Conservation (phyloP, 2,329 filamentous ascomycete species). For the Corynespora cassiicola region DNA sequence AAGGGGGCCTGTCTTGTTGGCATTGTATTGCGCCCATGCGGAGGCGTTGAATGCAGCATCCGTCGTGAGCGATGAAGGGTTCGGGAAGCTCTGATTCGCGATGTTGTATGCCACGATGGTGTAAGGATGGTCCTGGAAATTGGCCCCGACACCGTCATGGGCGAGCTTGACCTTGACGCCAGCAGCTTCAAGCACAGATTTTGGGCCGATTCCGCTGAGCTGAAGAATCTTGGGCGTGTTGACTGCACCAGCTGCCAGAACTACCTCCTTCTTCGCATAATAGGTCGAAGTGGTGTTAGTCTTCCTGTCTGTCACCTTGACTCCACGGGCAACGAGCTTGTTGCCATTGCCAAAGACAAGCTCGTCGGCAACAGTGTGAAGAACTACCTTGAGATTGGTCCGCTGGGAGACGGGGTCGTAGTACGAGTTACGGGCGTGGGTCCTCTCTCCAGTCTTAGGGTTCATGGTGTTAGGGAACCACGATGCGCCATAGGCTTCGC, state of each 20-base stretch:
- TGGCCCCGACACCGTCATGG: constrained; percentile 38
- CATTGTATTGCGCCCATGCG: constrained; percentile 31
- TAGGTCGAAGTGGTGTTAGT: constrained; percentile 21
- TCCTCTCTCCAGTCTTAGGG: constrained; percentile 34
- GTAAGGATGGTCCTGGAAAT: constrained; percentile 43
- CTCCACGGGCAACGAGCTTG: constrained; percentile 28
- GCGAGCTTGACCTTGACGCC: constrained; percentile 31
- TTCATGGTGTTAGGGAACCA: constrained; percentile 47
- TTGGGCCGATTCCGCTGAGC: constrained; percentile 38
- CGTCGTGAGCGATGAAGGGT: constrained; percentile 23
- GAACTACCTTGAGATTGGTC: constrained; percentile 36
- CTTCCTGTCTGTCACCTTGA: constrained; percentile 28
- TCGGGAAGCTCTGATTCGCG: constrained; percentile 26
- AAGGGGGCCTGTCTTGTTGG: constrained; percentile 32
- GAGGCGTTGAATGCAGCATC: constrained; percentile 35
- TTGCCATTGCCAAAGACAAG: constrained; percentile 28
- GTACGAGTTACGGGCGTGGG: constrained; percentile 38
- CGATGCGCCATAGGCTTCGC: constrained; percentile 38
- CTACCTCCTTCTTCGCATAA: constrained; percentile 56
- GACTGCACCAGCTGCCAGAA: constrained; percentile 65
- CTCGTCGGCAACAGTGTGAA: constrained; percentile 25
- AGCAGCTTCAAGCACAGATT: constrained; percentile 29
- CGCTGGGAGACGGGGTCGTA: constrained; percentile 34
- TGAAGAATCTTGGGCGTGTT: constrained; percentile 62
- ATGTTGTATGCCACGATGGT: constrained; percentile 25